Percentiles rank a stretch among this genome's conserved stretches.
phyloP scores from a whole-genome alignment of 148 eudicot species.

The Pouteria glomerata region DNA sequence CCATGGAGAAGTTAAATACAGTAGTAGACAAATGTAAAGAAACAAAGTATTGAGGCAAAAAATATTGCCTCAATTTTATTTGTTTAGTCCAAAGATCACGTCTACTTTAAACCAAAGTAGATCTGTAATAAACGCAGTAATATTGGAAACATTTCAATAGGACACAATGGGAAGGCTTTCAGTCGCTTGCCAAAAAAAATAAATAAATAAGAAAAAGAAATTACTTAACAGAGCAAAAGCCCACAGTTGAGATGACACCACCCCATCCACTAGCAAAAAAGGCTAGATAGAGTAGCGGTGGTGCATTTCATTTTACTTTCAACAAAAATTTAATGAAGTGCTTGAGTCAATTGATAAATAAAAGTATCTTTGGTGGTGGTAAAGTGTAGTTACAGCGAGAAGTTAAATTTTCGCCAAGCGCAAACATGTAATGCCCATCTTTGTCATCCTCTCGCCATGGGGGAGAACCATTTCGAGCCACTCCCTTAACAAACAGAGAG shows the following conservation, averaged over 20 bases:
- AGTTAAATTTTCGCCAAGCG: constrained; percentile 74
- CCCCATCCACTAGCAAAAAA: not conserved
- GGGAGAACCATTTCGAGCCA: constrained; percentile 63
- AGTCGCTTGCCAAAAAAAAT: no score
- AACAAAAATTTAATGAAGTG: not conserved
- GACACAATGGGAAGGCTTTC: not conserved
- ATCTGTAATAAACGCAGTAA: no score
- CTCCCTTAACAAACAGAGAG: constrained; percentile 48
- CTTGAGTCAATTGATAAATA: constrained; percentile 7
- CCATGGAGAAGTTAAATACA: not conserved
- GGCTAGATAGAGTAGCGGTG: not conserved
- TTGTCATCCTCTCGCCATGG: constrained; percentile 78
- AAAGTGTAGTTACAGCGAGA: constrained; percentile 85
- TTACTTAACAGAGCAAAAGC: not conserved
- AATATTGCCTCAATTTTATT: not conserved
- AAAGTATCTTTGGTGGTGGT: constrained; percentile 21
- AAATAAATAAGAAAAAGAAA: no score
- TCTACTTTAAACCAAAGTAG: not conserved
- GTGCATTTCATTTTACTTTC: not conserved
- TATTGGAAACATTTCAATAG: not conserved
- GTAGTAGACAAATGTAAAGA: not conserved
- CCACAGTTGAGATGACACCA: not conserved
- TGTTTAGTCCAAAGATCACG: not conserved
- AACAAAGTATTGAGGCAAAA: not conserved
- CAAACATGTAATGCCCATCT: constrained; percentile 86